Percentiles rank a stretch among this genome's conserved stretches.
Conservation (phyloP, 208 protist genomes). For the Trypanosoma platydactyli region DNA sequence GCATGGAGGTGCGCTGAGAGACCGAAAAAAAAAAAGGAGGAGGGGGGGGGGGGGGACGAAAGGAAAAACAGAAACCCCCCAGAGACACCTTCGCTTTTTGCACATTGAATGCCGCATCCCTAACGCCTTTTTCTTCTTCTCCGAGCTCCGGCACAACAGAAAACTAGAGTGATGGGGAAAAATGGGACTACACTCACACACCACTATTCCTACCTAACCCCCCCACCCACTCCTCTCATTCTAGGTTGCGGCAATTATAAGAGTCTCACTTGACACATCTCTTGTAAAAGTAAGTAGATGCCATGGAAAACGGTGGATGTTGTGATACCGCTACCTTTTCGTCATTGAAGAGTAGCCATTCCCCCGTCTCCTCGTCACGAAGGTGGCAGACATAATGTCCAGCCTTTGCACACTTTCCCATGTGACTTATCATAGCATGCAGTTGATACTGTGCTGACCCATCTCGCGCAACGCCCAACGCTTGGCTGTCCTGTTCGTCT, state of each 20-base stretch:
- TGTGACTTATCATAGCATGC: slow-evolving; percentile 91
- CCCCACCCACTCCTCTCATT: neutral
- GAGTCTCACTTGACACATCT: slow-evolving; percentile 25
- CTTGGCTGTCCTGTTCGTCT: neutral
- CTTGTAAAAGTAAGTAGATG: slow-evolving; percentile 93
- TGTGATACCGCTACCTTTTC: slow-evolving; percentile 90
- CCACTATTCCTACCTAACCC: too few relatives aligned
- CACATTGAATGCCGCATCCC: too few relatives aligned
- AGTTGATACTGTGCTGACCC: slow-evolving; percentile 70
- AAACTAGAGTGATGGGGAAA: too few relatives aligned
- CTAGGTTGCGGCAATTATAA: neutral
- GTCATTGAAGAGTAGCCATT: slow-evolving; percentile 96
- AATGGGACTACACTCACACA: too few relatives aligned
- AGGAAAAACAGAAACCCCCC: neutral
- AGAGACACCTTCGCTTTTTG: too few relatives aligned
- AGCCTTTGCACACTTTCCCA: slow-evolving; percentile 80
- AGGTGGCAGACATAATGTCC: slow-evolving; percentile 94
- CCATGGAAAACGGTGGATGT: slow-evolving; percentile 89
- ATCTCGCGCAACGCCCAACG: slow-evolving; percentile 30
- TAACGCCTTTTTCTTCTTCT: too few relatives aligned
- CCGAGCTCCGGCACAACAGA: too few relatives aligned
- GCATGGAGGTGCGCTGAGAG: neutral
- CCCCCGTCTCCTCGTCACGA: slow-evolving; percentile 54
- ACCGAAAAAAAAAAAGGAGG: slow-evolving; percentile 8
- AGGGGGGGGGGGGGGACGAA: too few relatives aligned